Base-by-base conservation (phyloP, 345 rosid species). In the Salix udensis region DNA sequence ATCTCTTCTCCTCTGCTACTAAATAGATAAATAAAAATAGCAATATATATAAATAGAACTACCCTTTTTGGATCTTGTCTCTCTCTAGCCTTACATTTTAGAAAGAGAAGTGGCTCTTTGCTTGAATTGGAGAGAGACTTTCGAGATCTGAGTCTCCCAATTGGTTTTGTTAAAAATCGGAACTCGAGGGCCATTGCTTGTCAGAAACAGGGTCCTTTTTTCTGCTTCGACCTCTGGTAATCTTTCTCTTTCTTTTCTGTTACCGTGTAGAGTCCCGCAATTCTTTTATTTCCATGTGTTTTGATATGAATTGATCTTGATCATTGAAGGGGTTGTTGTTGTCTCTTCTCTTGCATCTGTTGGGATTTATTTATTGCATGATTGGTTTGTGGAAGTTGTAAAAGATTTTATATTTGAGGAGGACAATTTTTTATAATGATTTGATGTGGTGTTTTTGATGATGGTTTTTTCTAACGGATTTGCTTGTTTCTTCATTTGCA, bases 111-210 rank as follows among this genome's bases (percentile, higher is more conserved):
- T 65, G 12, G 14, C 11, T n/a, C n/a, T 40, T 26, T 15, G n/a
- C 39, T 24, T 40, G 24, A 13, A 40, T 44, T 0, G 42, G 3
- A 52, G 50, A 48, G n/a, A 70, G 64, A 23, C n/a, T 52, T 31
- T 26, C 34, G 72, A 58, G 80, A 61, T 73, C 73, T 69, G 65
- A 58, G 28, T 8, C 58, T 37, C 36, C 3, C 19, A 13, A 37
- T 72, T 75, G 26, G 62, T 24, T 8, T 55, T 4, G 42, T 73
- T 9, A 24, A 60, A 71, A 60, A 24, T 77, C 72, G 68, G 16
- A 68, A 71, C 67, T 44, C 55, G 62, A 40, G 79, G 80, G 71
- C 74, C 78, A 73, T 73, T 78, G 6, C 28, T 67, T 73, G 40
- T 73, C 42, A 66, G 26, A 40, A 40, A 40, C 37, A 65, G 86